These are phyloP conservation scores for Scytalidium lignicola DNA, from an alignment of 2,329 filamentous ascomycete genomes.

Conservation along the genomic window DNA sequence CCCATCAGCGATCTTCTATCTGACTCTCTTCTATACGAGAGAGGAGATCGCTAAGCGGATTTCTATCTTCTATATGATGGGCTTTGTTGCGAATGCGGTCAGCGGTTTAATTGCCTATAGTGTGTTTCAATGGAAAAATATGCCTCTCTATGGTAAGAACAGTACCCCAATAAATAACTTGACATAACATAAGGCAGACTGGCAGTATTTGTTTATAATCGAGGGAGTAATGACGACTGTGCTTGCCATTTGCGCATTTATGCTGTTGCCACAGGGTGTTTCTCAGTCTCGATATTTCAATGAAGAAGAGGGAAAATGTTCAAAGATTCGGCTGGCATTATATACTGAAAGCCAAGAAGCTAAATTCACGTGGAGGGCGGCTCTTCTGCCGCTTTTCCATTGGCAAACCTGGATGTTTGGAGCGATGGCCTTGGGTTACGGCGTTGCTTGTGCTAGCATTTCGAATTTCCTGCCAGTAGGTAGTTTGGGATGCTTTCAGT, in stretches of 20 bases:
- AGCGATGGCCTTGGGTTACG: slow-evolving; percentile 8
- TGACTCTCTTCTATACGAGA: slow-evolving; percentile 12
- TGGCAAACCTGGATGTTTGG: slow-evolving; percentile 8
- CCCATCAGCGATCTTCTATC: slow-evolving; percentile 12
- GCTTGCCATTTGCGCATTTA: slow-evolving; percentile 8
- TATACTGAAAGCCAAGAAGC: no score
- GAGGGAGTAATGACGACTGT: slow-evolving; percentile 17
- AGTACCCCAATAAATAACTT: slow-evolving; percentile 2
- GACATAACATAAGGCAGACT: slow-evolving; percentile 1
- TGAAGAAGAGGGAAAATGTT: background rate
- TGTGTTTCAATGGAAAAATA: slow-evolving; percentile 18
- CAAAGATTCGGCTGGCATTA: background rate
- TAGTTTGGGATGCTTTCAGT: background rate
- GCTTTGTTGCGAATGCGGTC: slow-evolving; percentile 18
- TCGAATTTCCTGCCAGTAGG: slow-evolving; percentile 7
- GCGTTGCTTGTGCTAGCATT: slow-evolving; percentile 2
- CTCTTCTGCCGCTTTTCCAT: background rate
- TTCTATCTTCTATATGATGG: slow-evolving; percentile 15
- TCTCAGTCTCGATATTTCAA: slow-evolving; percentile 1
- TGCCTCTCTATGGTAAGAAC: no score
- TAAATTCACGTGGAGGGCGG: slow-evolving; percentile 3
- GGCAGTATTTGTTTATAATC: slow-evolving; percentile 23
- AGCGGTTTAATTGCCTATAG: slow-evolving; percentile 19
- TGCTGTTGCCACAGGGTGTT: slow-evolving; percentile 8
- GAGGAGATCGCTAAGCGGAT: slow-evolving; percentile 12